Conservation (phyloP, 257 asterid species). For the Asclepias syriaca region DNA sequence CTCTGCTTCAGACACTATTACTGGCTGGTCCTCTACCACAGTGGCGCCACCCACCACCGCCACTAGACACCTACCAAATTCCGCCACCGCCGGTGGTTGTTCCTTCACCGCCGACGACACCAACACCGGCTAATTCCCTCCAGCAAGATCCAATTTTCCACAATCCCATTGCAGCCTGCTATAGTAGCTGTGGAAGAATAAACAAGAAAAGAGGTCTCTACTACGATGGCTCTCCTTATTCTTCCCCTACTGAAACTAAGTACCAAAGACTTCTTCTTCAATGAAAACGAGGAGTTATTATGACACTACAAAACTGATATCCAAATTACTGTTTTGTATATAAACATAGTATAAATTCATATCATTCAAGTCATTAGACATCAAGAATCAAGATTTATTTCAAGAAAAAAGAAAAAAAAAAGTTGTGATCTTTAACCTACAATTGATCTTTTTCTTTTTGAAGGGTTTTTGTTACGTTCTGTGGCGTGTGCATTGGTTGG, state of each 20-base stretch:
- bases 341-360: not conserved
- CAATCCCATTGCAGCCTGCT: constrained; percentile 5
- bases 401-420: not conserved
- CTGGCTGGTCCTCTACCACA: constrained; percentile 88
- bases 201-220: constrained; percentile 51
- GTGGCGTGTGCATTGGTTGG: not conserved
- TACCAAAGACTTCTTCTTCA: constrained; percentile 51
- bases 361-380: not conserved
- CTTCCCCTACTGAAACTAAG: constrained; percentile 38
- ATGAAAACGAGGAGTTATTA: not conserved
- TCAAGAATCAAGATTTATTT: not conserved
- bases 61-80: constrained; percentile 61
- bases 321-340: not conserved
- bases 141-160: constrained; percentile 19
- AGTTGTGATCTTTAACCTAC: not conserved
- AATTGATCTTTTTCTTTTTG: not conserved
- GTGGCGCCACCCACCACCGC: constrained; percentile 99
- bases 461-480: not conserved
- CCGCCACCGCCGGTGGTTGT: constrained; percentile 73
- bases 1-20: constrained; percentile 77
- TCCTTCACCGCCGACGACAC: constrained; percentile 24
- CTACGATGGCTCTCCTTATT: constrained; percentile 33
- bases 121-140: constrained; percentile 11
- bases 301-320: constrained; percentile 15
- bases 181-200: constrained; percentile 30